Conservation (phyloP, 2,329 filamentous ascomycete genomes). For the Cladosporium sp. region DNA sequence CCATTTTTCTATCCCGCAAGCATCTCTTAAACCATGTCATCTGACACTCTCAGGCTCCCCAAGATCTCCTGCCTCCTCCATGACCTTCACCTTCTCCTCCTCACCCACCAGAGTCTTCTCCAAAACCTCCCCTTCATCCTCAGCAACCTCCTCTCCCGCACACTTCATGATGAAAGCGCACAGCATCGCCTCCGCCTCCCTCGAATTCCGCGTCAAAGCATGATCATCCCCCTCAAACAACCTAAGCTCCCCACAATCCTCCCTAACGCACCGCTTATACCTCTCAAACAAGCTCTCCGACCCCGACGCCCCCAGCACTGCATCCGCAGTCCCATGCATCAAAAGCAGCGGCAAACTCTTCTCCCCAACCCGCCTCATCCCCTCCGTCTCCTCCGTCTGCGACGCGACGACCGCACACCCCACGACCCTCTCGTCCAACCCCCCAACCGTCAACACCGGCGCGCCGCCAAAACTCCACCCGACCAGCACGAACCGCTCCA, state of each 20-base stretch:
- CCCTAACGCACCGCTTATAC: conserved; percentile 29
- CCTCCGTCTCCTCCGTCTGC: conserved; percentile 34
- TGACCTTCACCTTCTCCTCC: conserved; percentile 21
- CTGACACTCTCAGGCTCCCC: conserved; percentile 27
- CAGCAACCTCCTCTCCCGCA: conserved; percentile 24
- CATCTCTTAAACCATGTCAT: not conserved
- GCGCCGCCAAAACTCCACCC: conserved; percentile 41
- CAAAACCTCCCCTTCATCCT: conserved; percentile 19
- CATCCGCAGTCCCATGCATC: conserved; percentile 36
- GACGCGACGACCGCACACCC: conserved; percentile 37
- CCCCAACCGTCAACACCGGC: conserved; percentile 35
- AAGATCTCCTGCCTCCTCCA: conserved; percentile 34
- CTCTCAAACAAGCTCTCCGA: conserved; percentile 32
- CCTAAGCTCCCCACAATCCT: conserved; percentile 28
- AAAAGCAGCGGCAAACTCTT: conserved; percentile 31
- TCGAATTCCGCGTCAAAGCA: conserved; percentile 33
- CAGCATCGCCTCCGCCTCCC: conserved; percentile 34
- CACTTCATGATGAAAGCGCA: conserved; percentile 34
- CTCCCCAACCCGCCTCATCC: conserved; percentile 28
- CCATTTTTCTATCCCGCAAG: no score
- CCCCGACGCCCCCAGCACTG: conserved; percentile 30
- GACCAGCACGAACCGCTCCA: conserved; percentile 34
- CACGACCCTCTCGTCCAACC: conserved; percentile 26
- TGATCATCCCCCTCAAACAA: conserved; percentile 40
- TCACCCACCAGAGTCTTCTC: conserved; percentile 16